Conservation (phyloP, 805 yeast species). For the Phaffomyces thermotolerans region DNA sequence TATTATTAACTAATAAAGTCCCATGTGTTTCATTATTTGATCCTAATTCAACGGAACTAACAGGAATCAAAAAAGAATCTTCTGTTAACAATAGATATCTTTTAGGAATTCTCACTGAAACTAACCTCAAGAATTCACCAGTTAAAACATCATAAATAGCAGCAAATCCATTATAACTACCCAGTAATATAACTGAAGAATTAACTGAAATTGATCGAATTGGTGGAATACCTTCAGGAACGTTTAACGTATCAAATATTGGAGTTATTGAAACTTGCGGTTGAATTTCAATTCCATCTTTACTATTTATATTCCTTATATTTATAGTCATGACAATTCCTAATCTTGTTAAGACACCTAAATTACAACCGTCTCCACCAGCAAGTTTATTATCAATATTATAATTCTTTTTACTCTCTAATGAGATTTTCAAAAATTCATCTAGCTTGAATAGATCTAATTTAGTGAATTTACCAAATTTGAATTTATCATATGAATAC, state of each 20-base stretch:
- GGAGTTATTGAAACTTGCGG: constrained; percentile 7
- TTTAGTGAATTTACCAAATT: constrained; percentile 9
- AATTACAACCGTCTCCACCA: constrained; percentile 23
- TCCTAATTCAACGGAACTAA: constrained; percentile 10
- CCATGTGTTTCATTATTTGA: constrained; percentile 14
- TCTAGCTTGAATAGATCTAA: constrained; percentile 5
- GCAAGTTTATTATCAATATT: constrained; percentile 9
- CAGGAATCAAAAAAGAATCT: constrained; percentile 13
- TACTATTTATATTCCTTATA: constrained; percentile 9
- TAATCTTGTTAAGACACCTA: constrained; percentile 12
- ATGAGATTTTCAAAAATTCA: constrained; percentile 8
- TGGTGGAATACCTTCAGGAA: constrained; percentile 12
- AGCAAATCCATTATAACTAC: constrained; percentile 19
- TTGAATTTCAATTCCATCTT: not conserved
- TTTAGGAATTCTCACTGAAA: constrained; percentile 16
- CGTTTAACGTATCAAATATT: constrained; percentile 11
- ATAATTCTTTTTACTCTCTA: constrained; percentile 10
- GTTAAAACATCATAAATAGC: constrained; percentile 18
- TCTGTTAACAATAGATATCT: constrained; percentile 8
- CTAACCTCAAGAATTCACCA: constrained; percentile 13
- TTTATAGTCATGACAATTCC: constrained; percentile 14
- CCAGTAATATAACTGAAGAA: constrained; percentile 17
- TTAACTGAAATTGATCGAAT: constrained; percentile 17
- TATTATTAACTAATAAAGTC: constrained; percentile 11
- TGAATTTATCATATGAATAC: constrained; percentile 8